Evolutionary conservation across 1,284 basidiomycete genomes (phyloP).

Genomic region (Schizophyllum amplum): DNA sequence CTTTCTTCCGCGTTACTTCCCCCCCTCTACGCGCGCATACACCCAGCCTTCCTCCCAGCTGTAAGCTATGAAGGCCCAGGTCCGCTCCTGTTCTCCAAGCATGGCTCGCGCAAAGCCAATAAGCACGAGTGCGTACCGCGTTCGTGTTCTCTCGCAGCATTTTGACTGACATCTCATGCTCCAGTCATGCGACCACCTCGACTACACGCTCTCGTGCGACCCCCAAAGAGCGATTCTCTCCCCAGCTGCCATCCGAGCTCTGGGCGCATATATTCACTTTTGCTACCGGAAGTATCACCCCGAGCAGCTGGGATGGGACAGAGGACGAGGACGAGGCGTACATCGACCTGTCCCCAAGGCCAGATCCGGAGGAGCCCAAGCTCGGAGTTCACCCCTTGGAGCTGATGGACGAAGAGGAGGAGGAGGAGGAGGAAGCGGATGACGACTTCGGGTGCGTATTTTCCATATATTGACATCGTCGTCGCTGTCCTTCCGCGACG

Average conservation of each 20-base stretch:
- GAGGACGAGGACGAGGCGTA: background rate
- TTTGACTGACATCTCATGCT: background rate
- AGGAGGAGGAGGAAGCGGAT: background rate
- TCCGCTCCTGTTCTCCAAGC: background rate
- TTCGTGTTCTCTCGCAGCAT: background rate
- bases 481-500: too few species aligned
- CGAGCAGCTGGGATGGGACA: background rate
- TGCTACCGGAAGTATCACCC: background rate
- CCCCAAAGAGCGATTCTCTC: background rate
- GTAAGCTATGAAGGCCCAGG: background rate
- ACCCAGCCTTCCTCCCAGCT: background rate
- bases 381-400: background rate
- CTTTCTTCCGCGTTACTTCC: background rate
- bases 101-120: background rate
- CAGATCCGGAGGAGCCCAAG: background rate
- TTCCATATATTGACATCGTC: too few species aligned
- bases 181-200: background rate
- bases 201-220: background rate
- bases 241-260: background rate
- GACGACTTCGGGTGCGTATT: background rate
- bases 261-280: background rate
- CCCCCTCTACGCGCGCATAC: background rate
- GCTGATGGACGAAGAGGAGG: background rate
- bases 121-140: background rate
- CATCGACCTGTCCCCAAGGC: background rate